These are phyloP conservation scores for Aspergillus haitiensis DNA, from an alignment of 495 filamentous ascomycete genomes.

Conservation along the genomic window DNA sequence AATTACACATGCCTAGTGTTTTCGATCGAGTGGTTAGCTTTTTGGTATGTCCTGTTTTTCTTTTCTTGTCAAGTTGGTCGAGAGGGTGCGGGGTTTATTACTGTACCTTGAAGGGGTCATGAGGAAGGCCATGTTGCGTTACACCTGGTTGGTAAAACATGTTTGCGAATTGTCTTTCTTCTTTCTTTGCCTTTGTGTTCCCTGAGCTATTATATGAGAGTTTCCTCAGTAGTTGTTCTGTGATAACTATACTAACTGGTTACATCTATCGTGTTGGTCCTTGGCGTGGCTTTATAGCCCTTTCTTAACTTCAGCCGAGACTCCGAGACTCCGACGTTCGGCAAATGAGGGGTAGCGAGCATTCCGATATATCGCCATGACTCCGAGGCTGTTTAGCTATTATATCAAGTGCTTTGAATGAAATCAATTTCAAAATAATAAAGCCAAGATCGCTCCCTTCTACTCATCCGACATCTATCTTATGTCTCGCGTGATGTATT, in stretches of 20 bases:
- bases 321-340: conserved; percentile 5
- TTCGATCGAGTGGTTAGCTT: neutral
- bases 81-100: neutral
- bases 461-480: no score
- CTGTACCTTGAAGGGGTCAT: conserved; percentile 45
- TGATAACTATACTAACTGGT: no score
- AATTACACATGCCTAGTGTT: conserved; percentile 37
- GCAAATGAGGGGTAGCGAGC: neutral
- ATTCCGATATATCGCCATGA: neutral
- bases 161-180: neutral
- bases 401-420: no score
- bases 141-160: conserved; percentile 41
- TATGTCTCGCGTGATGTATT: no score
- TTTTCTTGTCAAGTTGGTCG: neutral
- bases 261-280: no score
- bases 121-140: conserved; percentile 39
- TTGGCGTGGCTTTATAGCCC: neutral
- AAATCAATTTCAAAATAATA: no score
- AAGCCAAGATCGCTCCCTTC: no score
- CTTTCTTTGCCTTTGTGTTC: no score
- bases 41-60: neutral
- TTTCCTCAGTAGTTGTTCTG: no score
- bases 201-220: neutral
- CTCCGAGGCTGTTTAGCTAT: no score
- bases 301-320: conserved; percentile 1